These are phyloP conservation scores for Phytophthora cajani DNA, from an alignment of 352 stramenopile species.

Conservation along the genomic window DNA sequence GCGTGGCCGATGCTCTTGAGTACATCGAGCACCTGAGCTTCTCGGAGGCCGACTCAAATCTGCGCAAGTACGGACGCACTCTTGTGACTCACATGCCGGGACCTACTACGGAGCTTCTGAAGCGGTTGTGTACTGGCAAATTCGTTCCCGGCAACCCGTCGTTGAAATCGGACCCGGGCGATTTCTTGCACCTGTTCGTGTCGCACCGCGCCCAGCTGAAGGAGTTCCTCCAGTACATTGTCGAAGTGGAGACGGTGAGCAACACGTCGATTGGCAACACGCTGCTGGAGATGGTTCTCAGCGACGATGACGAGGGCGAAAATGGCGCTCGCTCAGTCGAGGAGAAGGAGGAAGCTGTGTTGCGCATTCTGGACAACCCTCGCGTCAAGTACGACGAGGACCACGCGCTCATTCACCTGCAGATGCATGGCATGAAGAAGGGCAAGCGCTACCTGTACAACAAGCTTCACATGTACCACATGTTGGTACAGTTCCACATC, in stretches of 20 bases:
- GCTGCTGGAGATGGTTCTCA: slow-evolving; percentile 89
- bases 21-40: slow-evolving; percentile 92
- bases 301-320: slow-evolving; percentile 58
- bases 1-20: slow-evolving; percentile 88
- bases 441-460: slow-evolving; percentile 95
- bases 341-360: slow-evolving; percentile 82
- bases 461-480: slow-evolving; percentile 94
- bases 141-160: slow-evolving; percentile 62
- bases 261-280: slow-evolving; percentile 92
- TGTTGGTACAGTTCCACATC: slow-evolving; percentile 95
- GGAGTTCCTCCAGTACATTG: slow-evolving; percentile 91
- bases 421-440: slow-evolving; percentile 93
- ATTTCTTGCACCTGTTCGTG: slow-evolving; percentile 94
- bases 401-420: slow-evolving; percentile 93
- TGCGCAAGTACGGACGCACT: slow-evolving; percentile 90
- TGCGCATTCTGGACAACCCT: slow-evolving; percentile 91
- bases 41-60: slow-evolving; percentile 83
- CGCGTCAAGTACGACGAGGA: slow-evolving; percentile 92
- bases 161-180: slow-evolving; percentile 81
- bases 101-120: slow-evolving; percentile 90
- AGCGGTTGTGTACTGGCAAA: slow-evolving; percentile 89
- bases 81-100: slow-evolving; percentile 89
- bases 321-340: slow-evolving; percentile 40
- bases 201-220: slow-evolving; percentile 90
- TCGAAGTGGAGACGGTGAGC: slow-evolving; percentile 87